A percentile compares a stretch with the other conserved stretches of the same genome.
These are phyloP conservation scores for Hansenula sp. DNA, from an alignment of 1,139 yeast genomes.

Conservation along the genomic window DNA sequence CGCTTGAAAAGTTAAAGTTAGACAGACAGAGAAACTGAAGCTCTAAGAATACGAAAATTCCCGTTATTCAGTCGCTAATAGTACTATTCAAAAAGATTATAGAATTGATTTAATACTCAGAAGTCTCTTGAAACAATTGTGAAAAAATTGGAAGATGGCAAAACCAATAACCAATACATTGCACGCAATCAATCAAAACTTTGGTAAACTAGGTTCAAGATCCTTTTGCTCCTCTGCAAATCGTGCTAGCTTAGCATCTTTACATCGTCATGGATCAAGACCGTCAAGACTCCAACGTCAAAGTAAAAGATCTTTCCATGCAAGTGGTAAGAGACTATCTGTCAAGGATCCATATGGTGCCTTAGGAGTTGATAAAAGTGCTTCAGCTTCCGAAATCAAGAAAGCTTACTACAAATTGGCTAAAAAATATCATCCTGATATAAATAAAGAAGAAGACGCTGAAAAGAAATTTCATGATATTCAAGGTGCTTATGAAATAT, in stretches of 20 bases:
- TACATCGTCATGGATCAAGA: not conserved
- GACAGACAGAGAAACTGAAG: too few relatives aligned
- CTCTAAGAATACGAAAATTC: too few relatives aligned
- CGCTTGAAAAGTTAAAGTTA: not conserved
- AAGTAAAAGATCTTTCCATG: conserved; percentile 16
- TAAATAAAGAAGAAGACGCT: conserved; percentile 86
- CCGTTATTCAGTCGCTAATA: too few relatives aligned
- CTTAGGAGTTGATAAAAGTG: conserved; percentile 70
- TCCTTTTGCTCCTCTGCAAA: not conserved
- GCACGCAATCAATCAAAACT: not conserved
- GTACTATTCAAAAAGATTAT: too few relatives aligned
- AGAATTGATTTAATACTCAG: too few relatives aligned
- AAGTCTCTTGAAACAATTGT: too few relatives aligned
- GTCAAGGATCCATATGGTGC: conserved; percentile 77
- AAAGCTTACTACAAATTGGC: conserved; percentile 93
- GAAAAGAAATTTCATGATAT: conserved; percentile 87
- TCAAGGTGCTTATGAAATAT: conserved; percentile 90
- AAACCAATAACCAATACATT: not conserved
- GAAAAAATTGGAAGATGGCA: not conserved
- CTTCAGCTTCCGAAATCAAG: conserved; percentile 82
- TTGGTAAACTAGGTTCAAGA: not conserved
- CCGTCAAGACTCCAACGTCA: not conserved
- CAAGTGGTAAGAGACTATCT: conserved; percentile 9
- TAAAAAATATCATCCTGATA: conserved; percentile 93
- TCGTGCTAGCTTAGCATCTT: not conserved